A percentile compares a stretch with the other conserved stretches of the same genome.
These are phyloP conservation scores for Malassezia furfur DNA, from an alignment of 1,284 basidiomycete species.

Conservation along the genomic window DNA sequence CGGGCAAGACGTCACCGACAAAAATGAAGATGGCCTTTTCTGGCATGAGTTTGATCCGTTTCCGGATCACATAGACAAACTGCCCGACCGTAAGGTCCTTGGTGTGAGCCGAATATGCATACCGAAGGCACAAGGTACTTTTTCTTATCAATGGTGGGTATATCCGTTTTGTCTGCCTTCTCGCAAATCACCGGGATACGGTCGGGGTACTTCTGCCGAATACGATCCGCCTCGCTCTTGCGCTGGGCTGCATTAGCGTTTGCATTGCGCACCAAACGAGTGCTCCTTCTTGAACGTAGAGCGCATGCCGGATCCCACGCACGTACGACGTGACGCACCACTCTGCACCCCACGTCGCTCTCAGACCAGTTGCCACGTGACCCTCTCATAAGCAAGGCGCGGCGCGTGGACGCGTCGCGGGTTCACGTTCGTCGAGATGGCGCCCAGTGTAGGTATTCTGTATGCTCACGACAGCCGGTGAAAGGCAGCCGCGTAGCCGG, in stretches of 20 bases:
- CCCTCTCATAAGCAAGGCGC: not conserved
- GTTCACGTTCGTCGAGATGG: not conserved
- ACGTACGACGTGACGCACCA: too few species aligned
- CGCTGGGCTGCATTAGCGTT: slow-evolving; percentile 69
- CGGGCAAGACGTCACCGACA: slow-evolving; percentile 84
- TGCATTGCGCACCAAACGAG: slow-evolving; percentile 68
- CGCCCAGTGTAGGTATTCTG: not conserved
- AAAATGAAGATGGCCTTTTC: slow-evolving; percentile 68
- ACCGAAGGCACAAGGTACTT: slow-evolving; percentile 92
- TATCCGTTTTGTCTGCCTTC: slow-evolving; percentile 97
- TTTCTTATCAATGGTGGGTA: slow-evolving; percentile 99
- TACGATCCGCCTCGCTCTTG: slow-evolving; percentile 89
- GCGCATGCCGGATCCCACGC: slow-evolving; percentile 57
- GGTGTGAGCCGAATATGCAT: not conserved
- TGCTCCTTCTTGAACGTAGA: slow-evolving; percentile 99
- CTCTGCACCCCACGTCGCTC: too few species aligned
- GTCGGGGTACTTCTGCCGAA: slow-evolving; percentile 96
- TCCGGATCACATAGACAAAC: slow-evolving; percentile 99
- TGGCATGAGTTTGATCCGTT: slow-evolving; percentile 98
- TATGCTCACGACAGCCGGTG: not conserved
- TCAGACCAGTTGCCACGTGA: not conserved
- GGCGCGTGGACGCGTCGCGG: not conserved
- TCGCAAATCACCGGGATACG: slow-evolving; percentile 99
- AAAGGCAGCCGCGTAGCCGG: slow-evolving; percentile 2
- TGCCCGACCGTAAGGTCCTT: slow-evolving; percentile 85